phyloP scores from a whole-genome alignment of 345 rosid genomes.

The Barbarea vulgaris region DNA sequence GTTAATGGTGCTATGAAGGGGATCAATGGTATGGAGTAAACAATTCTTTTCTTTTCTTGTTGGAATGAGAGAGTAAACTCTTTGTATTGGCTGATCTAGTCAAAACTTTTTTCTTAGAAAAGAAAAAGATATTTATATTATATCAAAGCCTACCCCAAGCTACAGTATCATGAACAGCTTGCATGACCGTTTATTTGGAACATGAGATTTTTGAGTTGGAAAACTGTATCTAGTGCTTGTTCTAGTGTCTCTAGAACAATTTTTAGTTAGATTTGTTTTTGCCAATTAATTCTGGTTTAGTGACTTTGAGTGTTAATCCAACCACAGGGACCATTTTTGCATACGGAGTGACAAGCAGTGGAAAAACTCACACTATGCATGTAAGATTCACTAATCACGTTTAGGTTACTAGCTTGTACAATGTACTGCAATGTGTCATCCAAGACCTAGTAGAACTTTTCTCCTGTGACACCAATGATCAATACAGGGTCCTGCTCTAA shows the following conservation, averaged over 20 bases:
- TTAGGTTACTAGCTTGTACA: constrained; percentile 1
- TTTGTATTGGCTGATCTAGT: constrained; percentile 12
- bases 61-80: not conserved
- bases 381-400: constrained; percentile 53
- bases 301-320: constrained; percentile 38
- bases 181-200: constrained; percentile 12
- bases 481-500: not conserved
- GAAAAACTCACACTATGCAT: constrained; percentile 99
- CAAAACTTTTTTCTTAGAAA: constrained; percentile 2
- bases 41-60: not conserved
- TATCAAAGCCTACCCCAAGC: not conserved
- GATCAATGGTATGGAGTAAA: constrained; percentile 61
- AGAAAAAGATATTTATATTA: not conserved
- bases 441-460: not conserved
- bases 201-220: constrained; percentile 15
- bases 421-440: not conserved
- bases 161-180: constrained; percentile 10
- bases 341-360: constrained; percentile 99
- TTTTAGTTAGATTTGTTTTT: constrained; percentile 8
- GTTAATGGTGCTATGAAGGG: constrained; percentile 95
- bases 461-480: constrained; percentile 4
- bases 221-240: constrained; percentile 3
- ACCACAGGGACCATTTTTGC: constrained; percentile 92
- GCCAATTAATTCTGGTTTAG: not conserved
- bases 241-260: constrained; percentile 12